Evolutionary conservation across 2,329 filamentous ascomycete species (phyloP).

Genomic region (Xylaria sp.): DNA sequence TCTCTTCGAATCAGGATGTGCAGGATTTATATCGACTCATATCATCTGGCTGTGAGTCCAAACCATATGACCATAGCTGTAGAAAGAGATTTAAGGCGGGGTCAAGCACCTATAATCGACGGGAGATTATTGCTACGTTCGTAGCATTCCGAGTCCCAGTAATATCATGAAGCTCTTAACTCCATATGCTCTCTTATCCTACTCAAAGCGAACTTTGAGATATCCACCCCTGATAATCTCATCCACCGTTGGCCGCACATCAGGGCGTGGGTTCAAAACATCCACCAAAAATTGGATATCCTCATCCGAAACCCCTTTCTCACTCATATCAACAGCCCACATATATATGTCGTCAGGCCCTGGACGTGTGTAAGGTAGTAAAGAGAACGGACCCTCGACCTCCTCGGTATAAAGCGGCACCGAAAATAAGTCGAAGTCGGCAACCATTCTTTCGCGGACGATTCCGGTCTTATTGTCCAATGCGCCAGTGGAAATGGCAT

Average conservation of each 20-base stretch:
- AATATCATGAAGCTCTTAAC: too few relatives aligned
- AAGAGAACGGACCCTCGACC: neutral
- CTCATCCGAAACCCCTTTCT: neutral
- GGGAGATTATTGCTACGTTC: too few relatives aligned
- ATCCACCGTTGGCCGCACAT: neutral
- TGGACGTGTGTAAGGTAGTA: neutral
- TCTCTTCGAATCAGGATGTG: too few relatives aligned
- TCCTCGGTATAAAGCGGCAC: neutral
- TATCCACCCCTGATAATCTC: neutral
- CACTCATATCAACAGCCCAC: conserved; percentile 1
- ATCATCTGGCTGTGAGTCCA: too few relatives aligned
- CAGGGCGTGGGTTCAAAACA: conserved; percentile 9
- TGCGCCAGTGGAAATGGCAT: neutral
- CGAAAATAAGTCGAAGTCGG: conserved; percentile 2
- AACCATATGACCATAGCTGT: too few relatives aligned
- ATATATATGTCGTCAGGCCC: neutral
- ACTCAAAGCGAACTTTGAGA: neutral
- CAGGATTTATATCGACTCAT: too few relatives aligned
- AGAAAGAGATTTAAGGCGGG: too few relatives aligned
- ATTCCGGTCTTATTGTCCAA: neutral
- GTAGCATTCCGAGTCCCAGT: too few relatives aligned
- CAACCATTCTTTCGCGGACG: neutral
- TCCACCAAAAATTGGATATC: conserved; percentile 7
- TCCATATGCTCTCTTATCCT: too few relatives aligned
- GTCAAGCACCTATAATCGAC: too few relatives aligned